Evolutionary conservation across 768 basidiomycete species (phyloP).

Genomic region (Collybia mongolica): DNA sequence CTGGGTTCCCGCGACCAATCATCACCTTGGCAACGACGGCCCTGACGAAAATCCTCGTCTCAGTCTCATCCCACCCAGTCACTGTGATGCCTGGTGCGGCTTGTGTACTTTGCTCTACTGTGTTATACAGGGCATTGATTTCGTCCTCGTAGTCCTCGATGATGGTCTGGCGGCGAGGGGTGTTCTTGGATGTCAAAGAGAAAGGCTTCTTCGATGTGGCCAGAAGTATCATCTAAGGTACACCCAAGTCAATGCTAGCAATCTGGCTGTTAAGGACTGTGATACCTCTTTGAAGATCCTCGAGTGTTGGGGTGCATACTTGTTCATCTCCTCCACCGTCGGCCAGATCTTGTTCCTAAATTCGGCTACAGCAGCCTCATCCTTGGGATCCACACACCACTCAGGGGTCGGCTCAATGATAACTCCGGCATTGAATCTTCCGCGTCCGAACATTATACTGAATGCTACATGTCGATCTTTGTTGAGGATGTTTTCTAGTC

Average conservation of each 20-base stretch:
- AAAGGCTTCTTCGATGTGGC: constrained; percentile 33
- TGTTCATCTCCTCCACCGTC: constrained; percentile 32
- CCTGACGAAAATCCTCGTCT: constrained; percentile 26
- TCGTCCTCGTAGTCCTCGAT: constrained; percentile 33
- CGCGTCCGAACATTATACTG: constrained; percentile 35
- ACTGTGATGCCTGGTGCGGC: constrained; percentile 19
- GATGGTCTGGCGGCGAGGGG: constrained; percentile 29
- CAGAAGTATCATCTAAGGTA: constrained; percentile 35
- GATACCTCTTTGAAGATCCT: constrained; percentile 40
- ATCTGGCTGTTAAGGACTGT: neutral
- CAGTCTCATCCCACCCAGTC: constrained; percentile 18
- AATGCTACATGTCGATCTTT: constrained; percentile 23
- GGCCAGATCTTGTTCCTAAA: constrained; percentile 26
- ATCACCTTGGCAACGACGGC: constrained; percentile 27
- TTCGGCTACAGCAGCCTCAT: constrained; percentile 14
- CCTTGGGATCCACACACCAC: constrained; percentile 18
- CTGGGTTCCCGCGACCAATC: constrained; percentile 6
- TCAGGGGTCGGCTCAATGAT: constrained; percentile 26
- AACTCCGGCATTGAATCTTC: constrained; percentile 29
- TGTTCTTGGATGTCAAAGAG: constrained; percentile 34
- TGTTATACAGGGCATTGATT: constrained; percentile 33
- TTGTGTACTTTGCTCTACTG: constrained; percentile 26
- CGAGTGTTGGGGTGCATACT: constrained; percentile 37
- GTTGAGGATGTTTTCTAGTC: constrained; percentile 33
- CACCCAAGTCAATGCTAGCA: neutral